Evolutionary conservation across 768 basidiomycete genomes (phyloP), one percentile per base, ranked within the genome.

Genomic region (Boletellus ananas): DNA sequence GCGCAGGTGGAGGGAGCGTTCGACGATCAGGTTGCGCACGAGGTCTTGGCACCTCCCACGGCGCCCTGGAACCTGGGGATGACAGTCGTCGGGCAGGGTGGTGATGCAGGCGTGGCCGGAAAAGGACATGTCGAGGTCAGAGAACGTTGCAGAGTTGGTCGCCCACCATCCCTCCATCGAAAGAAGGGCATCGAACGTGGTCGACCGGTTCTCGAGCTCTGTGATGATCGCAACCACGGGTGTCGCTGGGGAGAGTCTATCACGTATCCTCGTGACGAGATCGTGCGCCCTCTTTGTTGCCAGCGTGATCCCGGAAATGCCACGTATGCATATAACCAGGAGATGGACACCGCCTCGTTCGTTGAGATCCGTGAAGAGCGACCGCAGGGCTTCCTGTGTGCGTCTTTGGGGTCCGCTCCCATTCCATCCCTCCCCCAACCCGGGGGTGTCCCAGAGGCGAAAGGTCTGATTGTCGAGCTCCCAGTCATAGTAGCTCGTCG

Each of bases 81-180:
- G 49, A 27, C 58, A 59, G 39, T 45, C 16, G 34, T 64, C 62
- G 16, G 49, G 37, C 13, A 65, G 35, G 4, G 71, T 66, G 3
- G 73, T 73, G 51, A 75, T 62, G 49, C 75, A 76, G 13, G 68
- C 72, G 17, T 72, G 66, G 2, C 59, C 71, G 4, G 58, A 45
- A 33, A 72, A 71, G 20, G 38, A 14, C 56, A 74, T 74, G 2
- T 59, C 54, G 23, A 66, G 42, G 4, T 52, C 29, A 14, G 52
- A 57, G 49, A 76, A 67, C 2, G 18, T 17, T 6, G 36, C 45
- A 33, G 65, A 47, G 43, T 71, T 73, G 45, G 51, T 38, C 18
- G 35, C 43, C 74, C 73, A 75, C 75, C 75, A 76, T 43, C 58
- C 58, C 8, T 67, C 65, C 63, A 71, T 72, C 14, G 66, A 62